These are phyloP conservation scores for Zasmidium citrigriseum DNA, from an alignment of 2,329 filamentous ascomycete genomes.

Conservation along the genomic window DNA sequence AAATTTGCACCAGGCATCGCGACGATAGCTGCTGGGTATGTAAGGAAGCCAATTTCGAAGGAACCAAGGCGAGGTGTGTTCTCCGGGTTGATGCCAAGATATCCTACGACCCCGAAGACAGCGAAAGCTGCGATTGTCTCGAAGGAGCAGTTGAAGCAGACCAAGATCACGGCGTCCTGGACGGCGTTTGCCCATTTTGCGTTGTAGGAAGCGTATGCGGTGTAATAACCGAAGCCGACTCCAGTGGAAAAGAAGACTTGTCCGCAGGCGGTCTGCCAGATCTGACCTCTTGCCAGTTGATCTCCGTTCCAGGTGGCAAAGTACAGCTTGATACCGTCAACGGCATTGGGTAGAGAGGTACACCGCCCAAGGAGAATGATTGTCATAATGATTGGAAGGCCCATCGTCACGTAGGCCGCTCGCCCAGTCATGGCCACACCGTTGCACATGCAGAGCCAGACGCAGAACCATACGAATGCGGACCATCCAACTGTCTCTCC, in stretches of 20 bases:
- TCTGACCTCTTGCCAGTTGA: conserved; percentile 51
- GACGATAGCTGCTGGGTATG: conserved; percentile 56
- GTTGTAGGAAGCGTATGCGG: conserved; percentile 61
- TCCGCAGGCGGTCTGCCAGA: conserved; percentile 63
- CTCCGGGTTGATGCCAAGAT: conserved; percentile 42
- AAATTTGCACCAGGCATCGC: conserved; percentile 60
- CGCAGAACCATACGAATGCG: conserved; percentile 60
- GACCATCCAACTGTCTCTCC: conserved; percentile 62
- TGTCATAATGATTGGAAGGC: conserved; percentile 58
- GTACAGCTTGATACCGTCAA: conserved; percentile 53
- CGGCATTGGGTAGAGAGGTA: conserved; percentile 56
- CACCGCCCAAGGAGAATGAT: conserved; percentile 58
- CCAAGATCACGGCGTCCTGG: conserved; percentile 59
- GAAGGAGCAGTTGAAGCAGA: conserved; percentile 57
- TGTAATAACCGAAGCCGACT: conserved; percentile 62
- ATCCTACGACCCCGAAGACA: conserved; percentile 59
- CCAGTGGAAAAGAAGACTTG: conserved; percentile 63
- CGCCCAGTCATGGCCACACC: conserved; percentile 60
- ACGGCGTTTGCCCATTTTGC: conserved; percentile 59
- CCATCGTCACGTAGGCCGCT: conserved; percentile 65
- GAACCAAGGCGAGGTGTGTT: conserved; percentile 51
- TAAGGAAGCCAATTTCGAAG: conserved; percentile 60
- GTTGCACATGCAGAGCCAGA: conserved; percentile 62
- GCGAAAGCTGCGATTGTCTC: conserved; percentile 55
- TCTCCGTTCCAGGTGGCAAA: conserved; percentile 53